These are phyloP conservation scores for Fusarium irregulare DNA, from an alignment of 2,329 filamentous ascomycete genomes.

Conservation along the genomic window DNA sequence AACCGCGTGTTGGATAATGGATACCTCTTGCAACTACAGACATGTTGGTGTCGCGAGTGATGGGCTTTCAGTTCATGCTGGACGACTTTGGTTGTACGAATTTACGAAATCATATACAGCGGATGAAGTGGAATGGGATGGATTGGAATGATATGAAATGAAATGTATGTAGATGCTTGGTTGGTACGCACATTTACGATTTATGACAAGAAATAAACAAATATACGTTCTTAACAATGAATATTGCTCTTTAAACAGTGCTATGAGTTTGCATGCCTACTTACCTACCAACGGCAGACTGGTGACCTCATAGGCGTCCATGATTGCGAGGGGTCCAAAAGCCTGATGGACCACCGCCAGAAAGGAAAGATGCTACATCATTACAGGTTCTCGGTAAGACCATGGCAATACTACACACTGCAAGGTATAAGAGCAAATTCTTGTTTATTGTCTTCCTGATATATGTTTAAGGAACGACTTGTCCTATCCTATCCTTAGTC, in stretches of 20 bases:
- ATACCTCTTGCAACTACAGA: conserved; percentile 33
- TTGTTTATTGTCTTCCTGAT: background rate
- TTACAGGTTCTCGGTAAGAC: background rate
- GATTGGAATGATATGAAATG: conserved; percentile 7
- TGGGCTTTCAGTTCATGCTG: conserved; percentile 26
- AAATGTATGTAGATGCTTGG: conserved; percentile 38
- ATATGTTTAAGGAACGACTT: background rate
- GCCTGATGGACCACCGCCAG: background rate
- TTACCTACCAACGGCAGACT: background rate
- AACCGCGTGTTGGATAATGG: conserved; percentile 26
- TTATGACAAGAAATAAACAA: conserved; percentile 37
- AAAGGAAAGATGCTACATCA: background rate
- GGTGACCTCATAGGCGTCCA: conserved; percentile 30
- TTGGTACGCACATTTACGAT: conserved; percentile 35
- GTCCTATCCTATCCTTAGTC: background rate
- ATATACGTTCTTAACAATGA: background rate
- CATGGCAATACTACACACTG: background rate
- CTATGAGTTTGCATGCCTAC: background rate
- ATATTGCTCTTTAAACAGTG: background rate
- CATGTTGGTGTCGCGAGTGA: conserved; percentile 19
- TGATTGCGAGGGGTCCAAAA: background rate
- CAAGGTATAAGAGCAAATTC: background rate
- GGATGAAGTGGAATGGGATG: conserved; percentile 18
- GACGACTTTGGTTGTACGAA: conserved; percentile 34
- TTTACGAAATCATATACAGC: conserved; percentile 39